phyloP scores from a whole-genome alignment of 2,329 filamentous ascomycete genomes.

The Trichoderma lentiforme region DNA sequence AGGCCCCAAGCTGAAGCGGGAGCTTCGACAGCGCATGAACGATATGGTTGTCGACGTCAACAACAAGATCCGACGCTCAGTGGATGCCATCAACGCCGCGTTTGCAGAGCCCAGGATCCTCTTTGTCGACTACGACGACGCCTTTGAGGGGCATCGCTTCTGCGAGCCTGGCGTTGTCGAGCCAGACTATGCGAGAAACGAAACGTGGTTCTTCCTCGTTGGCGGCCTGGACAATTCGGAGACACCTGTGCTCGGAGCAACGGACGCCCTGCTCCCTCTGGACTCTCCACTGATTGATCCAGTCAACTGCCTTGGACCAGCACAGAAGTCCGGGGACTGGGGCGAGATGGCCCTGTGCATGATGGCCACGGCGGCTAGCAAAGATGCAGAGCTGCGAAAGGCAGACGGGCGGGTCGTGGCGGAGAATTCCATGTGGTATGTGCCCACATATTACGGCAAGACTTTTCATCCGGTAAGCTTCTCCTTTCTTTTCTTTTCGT shows the following conservation, averaged over 20 bases:
- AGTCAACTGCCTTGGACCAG: slow-evolving; percentile 33
- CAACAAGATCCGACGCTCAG: slow-evolving; percentile 35
- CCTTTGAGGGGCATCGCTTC: slow-evolving; percentile 46
- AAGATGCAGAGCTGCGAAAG: slow-evolving; percentile 34
- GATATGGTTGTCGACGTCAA: slow-evolving; percentile 43
- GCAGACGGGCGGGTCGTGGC: slow-evolving; percentile 27
- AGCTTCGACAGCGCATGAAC: slow-evolving; percentile 42
- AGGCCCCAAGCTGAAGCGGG: slow-evolving; percentile 39
- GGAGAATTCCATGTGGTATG: slow-evolving; percentile 43
- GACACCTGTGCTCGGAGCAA: neutral
- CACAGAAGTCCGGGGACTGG: slow-evolving; percentile 40
- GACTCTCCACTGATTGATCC: slow-evolving; percentile 37
- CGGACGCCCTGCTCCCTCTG: slow-evolving; percentile 25
- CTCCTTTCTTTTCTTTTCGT: too few species aligned
- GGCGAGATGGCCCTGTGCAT: slow-evolving; percentile 42
- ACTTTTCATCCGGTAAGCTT: slow-evolving; percentile 42
- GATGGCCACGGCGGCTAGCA: slow-evolving; percentile 40
- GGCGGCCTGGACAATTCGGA: slow-evolving; percentile 40
- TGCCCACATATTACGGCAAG: slow-evolving; percentile 46
- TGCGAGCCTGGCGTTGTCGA: slow-evolving; percentile 40
- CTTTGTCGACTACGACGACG: slow-evolving; percentile 45
- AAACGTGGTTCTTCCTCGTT: slow-evolving; percentile 49
- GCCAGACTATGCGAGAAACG: slow-evolving; percentile 41
- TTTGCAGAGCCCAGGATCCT: slow-evolving; percentile 38
- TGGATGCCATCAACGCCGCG: slow-evolving; percentile 36